phyloP scores from a whole-genome alignment of 192 early-diverging fungal genomes.

The Entomortierella lignicola region DNA sequence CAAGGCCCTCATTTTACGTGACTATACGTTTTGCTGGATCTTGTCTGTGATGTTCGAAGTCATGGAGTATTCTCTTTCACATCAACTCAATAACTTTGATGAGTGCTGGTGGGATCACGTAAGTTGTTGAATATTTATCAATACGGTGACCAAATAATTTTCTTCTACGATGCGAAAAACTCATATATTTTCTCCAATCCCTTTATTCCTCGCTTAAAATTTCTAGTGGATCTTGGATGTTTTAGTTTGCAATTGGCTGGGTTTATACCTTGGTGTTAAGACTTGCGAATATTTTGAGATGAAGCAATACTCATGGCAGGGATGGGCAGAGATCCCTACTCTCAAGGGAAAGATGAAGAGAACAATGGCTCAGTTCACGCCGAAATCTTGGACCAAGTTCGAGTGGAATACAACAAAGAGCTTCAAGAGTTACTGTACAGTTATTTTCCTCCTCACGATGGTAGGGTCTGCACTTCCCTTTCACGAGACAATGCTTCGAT shows the following conservation, averaged over 20 bases:
- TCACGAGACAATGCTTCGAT: neutral
- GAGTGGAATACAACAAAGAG: constrained; percentile 90
- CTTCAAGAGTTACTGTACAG: constrained; percentile 88
- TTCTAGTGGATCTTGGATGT: constrained; percentile 93
- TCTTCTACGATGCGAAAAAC: too few relatives aligned
- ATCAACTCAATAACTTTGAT: constrained; percentile 96
- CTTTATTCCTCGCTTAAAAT: neutral
- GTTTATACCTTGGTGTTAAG: constrained; percentile 96
- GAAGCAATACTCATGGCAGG: constrained; percentile 97
- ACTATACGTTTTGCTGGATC: constrained; percentile 97
- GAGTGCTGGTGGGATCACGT: constrained; percentile 99
- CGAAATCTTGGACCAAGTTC: constrained; percentile 93
- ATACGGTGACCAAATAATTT: too few relatives aligned
- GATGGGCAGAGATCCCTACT: constrained; percentile 85
- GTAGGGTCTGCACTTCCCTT: constrained; percentile 40
- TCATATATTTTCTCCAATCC: too few relatives aligned
- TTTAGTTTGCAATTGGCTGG: constrained; percentile 91
- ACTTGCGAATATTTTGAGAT: constrained; percentile 96
- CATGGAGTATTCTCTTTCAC: constrained; percentile 93
- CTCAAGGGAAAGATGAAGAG: constrained; percentile 89
- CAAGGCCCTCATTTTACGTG: constrained; percentile 92
- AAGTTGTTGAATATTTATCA: constrained; percentile 44
- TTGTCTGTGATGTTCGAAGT: constrained; percentile 94
- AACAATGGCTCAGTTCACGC: constrained; percentile 92
- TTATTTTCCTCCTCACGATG: constrained; percentile 77